phyloP scores from a whole-genome alignment of 1,139 yeast species.

The Suhomyces taliae region DNA sequence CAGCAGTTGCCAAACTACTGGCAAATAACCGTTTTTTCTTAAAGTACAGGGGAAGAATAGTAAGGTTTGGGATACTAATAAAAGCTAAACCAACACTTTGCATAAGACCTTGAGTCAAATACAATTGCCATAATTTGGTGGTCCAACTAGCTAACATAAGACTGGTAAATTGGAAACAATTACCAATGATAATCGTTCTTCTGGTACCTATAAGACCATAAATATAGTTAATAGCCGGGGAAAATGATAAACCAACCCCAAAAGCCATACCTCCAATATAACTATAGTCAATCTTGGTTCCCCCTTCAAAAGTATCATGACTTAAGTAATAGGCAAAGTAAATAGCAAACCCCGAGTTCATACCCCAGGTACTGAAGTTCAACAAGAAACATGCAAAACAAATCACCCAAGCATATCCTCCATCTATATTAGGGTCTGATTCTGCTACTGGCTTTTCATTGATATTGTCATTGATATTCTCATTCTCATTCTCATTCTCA shows the following conservation, averaged over 20 bases:
- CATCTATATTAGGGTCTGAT: slow-evolving; percentile 25
- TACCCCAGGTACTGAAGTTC: slow-evolving; percentile 53
- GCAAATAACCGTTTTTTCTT: slow-evolving; percentile 56
- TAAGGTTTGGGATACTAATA: slow-evolving; percentile 44
- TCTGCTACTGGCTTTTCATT: neutral
- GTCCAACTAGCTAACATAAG: slow-evolving; percentile 56
- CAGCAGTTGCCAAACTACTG: slow-evolving; percentile 56
- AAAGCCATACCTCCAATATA: slow-evolving; percentile 45
- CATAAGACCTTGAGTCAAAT: slow-evolving; percentile 51
- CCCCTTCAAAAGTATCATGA: slow-evolving; percentile 38
- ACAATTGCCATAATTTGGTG: slow-evolving; percentile 51
- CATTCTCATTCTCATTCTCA: neutral
- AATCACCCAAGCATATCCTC: slow-evolving; percentile 52
- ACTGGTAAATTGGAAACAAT: slow-evolving; percentile 49
- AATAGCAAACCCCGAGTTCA: slow-evolving; percentile 55
- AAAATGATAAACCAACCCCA: slow-evolving; percentile 35
- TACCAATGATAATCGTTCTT: slow-evolving; percentile 40
- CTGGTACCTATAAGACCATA: slow-evolving; percentile 44
- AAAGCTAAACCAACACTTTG: slow-evolving; percentile 51
- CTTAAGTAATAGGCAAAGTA: slow-evolving; percentile 47
- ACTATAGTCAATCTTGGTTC: slow-evolving; percentile 41
- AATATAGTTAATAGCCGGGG: slow-evolving; percentile 41
- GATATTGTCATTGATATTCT: too few relatives aligned
- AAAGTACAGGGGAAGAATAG: slow-evolving; percentile 62
- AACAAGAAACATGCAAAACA: slow-evolving; percentile 42